Evolutionary conservation across 768 basidiomycete species (phyloP), one percentile per base, ranked within the genome.

Genomic region (Macrocybe gigantea): DNA sequence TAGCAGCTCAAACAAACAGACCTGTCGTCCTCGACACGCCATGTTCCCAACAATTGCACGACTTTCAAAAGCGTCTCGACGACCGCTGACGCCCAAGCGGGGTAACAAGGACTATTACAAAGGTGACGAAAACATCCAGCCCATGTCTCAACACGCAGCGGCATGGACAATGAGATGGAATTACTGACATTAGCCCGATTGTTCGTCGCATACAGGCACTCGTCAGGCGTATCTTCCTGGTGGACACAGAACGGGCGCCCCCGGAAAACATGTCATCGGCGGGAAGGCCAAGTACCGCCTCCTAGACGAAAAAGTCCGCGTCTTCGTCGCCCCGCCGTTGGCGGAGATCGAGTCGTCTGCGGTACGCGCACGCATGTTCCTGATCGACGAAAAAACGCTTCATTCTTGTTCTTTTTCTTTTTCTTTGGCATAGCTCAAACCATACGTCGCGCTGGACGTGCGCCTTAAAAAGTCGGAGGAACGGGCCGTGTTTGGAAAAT

Each of bases 31-130:
- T 22, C 22, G 22, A 22, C 22, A 33, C 32, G 32, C 12, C 42
- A 91, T 91, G 88, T 75, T 81, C 58, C 78, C 87, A 5, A 85
- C 90, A 14, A 62, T 78, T 11, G 72, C 69, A n/a, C 71, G 80
- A 47, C 70, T 84, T 2, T 88, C 88, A 32, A 94, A 93, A 60
- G 93, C 93, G 14, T 91, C 88, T 0, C 75, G 95, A 48, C 73
- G 81, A 22, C 79, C 93, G 2, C 71, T 98, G 43, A 93, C 86
- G 0, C 74, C 89, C 0, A 97, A 97, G 64, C 70, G 83, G 41
- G 95, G 80, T 11, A 96, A 96, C 71, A 98, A 97, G 60, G 92
- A 99, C 61, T 97, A 76, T 63, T 97, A 96, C 76, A 98, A 98
- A 67, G 95, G 95, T 87, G 6, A n/a, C 22, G 22, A 22, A 22